Evolutionary conservation across 345 rosid genomes (phyloP), one percentile per base, ranked within the genome.

Genomic region (Salix purpurea): DNA sequence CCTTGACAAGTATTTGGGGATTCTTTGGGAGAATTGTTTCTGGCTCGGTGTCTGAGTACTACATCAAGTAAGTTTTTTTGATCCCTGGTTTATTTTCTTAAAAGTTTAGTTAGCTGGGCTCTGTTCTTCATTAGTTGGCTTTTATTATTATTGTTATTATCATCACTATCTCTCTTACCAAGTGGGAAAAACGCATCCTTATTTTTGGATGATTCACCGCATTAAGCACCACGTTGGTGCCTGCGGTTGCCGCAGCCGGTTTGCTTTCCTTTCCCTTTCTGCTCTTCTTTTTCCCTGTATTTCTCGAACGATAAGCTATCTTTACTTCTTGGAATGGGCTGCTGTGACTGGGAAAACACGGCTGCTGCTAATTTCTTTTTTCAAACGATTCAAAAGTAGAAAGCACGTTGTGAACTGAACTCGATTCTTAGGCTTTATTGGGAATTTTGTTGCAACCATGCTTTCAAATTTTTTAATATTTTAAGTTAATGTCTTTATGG

Each of bases 21-120:
- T 93, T 96, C 79, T 96, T 96, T 28, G 99, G 99, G 1, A 83
- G 99, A 32, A 93, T 96, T 73, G 48, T 85, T 48, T 93, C 99
- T 44, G 99, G 99, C 24, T 78, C 90, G 0, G 88, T 89, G 12
- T 96, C 99, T 1, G 99, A 96, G 79, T 78, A 89, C 78, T 88
- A 88, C 30, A 76, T 96, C 82, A 78, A 71, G 85, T 82, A 67
- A 75, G 85, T 44, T 56, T 40, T 36, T 16, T 16, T 28, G 16
- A 12, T 30, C 28, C 19, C 15, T 73, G 64, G n/a, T 30, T 75
- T 24, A 11, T 21, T 24, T 76, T 14, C 19, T 26, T 54, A 54
- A 1, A 21, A 65, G 26, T 19, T 65, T 14, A 36, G 2, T 16
- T 16, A 48, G 16, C 46, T 8, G 2, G 39, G 5, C 37, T 36